Conservation (phyloP, 139 green algal genomes). For the Chlorella sp. region DNA sequence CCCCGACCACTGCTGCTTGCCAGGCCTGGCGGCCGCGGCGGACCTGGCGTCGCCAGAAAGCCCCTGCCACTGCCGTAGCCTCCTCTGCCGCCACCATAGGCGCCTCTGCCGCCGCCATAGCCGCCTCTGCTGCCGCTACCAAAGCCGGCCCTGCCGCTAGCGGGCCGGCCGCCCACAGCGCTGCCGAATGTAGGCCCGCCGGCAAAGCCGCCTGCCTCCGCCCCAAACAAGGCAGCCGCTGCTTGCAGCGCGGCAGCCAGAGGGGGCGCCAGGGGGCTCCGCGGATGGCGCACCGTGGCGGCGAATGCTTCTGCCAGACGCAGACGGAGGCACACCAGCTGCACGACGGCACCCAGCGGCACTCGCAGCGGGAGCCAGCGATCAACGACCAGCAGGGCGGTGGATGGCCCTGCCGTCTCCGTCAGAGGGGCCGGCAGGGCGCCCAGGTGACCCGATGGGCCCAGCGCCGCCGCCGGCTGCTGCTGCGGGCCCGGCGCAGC, state of each 20-base stretch:
- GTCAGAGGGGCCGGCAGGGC: too few relatives aligned
- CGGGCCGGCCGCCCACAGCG: background rate
- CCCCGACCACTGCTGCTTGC: too few relatives aligned
- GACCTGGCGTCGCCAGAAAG: too few relatives aligned
- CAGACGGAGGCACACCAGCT: constrained; percentile 38
- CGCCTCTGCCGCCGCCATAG: too few relatives aligned
- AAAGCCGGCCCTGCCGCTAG: too few relatives aligned
- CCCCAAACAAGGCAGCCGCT: background rate
- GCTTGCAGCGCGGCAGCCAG: constrained; percentile 4
- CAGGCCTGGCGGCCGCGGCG: too few relatives aligned
- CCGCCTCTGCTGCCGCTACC: too few relatives aligned
- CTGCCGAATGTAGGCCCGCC: background rate
- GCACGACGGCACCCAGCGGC: background rate
- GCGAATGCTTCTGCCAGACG: constrained; percentile 49
- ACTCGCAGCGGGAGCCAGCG: constrained; percentile 48
- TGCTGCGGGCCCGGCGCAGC: background rate
- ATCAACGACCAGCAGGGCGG: constrained; percentile 44
- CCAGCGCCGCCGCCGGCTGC: too few relatives aligned
- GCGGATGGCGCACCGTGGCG: constrained; percentile 34
- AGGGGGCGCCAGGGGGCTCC: background rate
- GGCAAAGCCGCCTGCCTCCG: background rate
- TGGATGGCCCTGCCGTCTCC: too few relatives aligned
- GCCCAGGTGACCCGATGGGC: too few relatives aligned
- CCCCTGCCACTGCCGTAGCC: too few relatives aligned
- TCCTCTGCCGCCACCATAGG: too few relatives aligned